Base-by-base conservation (phyloP, 176 grass and related monocot genomes). In the Poa annua region DNA sequence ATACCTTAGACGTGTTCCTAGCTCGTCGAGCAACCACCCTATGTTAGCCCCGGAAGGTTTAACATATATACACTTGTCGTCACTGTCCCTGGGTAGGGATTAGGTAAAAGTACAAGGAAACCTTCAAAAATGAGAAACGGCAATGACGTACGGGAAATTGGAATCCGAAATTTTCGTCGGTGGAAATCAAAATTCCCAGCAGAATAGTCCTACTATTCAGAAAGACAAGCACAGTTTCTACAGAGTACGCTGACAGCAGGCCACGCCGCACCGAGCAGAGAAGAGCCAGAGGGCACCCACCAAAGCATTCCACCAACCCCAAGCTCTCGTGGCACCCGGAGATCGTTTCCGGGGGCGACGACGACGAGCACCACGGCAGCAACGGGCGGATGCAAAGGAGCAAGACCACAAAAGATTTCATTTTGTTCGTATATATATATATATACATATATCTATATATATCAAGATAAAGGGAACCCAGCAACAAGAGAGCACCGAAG, bases 201-300 rank as follows among this genome's bases (percentile, higher is more conserved):
- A 47, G 3, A 44, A 44, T 22, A 38, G 6, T 70, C 20, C 8
- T 2, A 5, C 19, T 41, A 6, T 66, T 68, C 65, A 6, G 0
- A 8, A 44, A 11, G 4, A 36, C 16, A 51, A 47, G 10, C 44
- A 10, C 9, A 63, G 33, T 17, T 3, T 66, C 32, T 10, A 36
- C 14, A 6, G 11, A 12, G 19, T 54, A 54, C 29, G 35, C 65
- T 36, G 34, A 68, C 65, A 35, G 65, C 1, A 44, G 69, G 69
- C 17, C 25, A 22, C 42, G 69, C 69, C 69, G 69, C 69, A 72
- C 69, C 69, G 69, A 26, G 42, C 39, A 45, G 38, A 24, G 67
- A 8, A 44, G 9, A 6, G 9, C 44, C 10, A 45, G 11, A 8
- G 1, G 10, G 3, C 41, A 42, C 8, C 42, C n/a, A 22, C 24